Percentiles rank a stretch among this genome's conserved stretches.
Conservation (phyloP, 805 yeast species). For the Hanseniaspora thailandica region DNA sequence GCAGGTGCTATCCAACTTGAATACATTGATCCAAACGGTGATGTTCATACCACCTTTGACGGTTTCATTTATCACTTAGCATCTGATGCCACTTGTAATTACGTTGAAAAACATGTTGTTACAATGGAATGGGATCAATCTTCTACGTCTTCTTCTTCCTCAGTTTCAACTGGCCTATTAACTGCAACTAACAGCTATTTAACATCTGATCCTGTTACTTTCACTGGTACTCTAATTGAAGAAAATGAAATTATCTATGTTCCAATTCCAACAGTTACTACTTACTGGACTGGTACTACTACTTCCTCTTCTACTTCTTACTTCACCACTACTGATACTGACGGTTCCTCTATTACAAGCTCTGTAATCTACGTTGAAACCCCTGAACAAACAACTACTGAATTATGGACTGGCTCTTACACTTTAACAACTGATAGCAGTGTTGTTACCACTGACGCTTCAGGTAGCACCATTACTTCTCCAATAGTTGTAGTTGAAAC, state of each 20-base stretch:
- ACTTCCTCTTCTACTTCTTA: too few relatives aligned
- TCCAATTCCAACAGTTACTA: too few relatives aligned
- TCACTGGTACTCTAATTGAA: too few relatives aligned
- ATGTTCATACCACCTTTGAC: background rate
- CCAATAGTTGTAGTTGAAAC: background rate
- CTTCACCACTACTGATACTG: too few relatives aligned
- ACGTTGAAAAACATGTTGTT: background rate
- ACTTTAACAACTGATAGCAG: too few relatives aligned
- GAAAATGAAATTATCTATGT: too few relatives aligned
- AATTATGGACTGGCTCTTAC: too few relatives aligned
- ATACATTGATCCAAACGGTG: background rate
- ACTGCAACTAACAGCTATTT: background rate
- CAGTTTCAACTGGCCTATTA: background rate
- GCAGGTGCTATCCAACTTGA: background rate
- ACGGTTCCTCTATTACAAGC: too few relatives aligned
- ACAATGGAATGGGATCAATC: background rate
- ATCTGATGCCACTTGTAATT: background rate
- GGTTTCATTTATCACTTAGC: background rate
- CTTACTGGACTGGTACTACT: too few relatives aligned
- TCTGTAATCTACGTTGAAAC: too few relatives aligned
- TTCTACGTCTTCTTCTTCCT: background rate
- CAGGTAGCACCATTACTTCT: background rate
- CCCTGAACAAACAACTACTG: too few relatives aligned
- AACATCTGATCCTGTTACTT: background rate
- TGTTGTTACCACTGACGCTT: background rate